A percentile compares a stretch with the other conserved stretches of the same genome.
Evolutionary conservation across 1,139 yeast genomes (phyloP).

Genomic region (Hanseniaspora gamundiae): DNA sequence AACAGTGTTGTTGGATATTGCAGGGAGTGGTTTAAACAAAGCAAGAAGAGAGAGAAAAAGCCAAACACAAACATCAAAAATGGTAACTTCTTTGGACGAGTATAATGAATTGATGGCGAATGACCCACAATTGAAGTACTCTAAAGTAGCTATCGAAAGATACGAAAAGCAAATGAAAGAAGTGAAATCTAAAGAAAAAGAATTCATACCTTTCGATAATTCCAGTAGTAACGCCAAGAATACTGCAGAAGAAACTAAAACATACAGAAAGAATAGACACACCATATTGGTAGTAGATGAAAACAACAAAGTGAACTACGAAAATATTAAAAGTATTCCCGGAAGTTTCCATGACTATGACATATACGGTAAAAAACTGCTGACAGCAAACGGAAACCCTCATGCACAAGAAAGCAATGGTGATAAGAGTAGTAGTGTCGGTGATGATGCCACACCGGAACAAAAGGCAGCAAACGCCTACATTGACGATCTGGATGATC

Average conservation of each 20-base stretch:
- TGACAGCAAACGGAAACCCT: too few species aligned
- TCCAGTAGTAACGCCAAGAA: not conserved
- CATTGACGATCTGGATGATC: too few species aligned
- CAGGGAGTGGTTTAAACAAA: too few species aligned
- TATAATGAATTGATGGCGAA: constrained; percentile 2
- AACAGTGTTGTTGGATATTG: too few species aligned
- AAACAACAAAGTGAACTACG: constrained; percentile 23
- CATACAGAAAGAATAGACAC: not conserved
- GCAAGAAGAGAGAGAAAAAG: not conserved
- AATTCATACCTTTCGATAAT: too few species aligned
- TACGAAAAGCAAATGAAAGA: constrained; percentile 6
- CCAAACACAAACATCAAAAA: not conserved
- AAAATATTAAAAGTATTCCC: constrained; percentile 23
- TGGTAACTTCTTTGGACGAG: not conserved
- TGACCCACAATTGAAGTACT: constrained; percentile 11
- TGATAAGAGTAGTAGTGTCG: too few species aligned
- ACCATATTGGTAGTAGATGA: constrained; percentile 22
- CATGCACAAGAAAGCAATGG: too few species aligned
- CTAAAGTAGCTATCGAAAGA: constrained; percentile 12
- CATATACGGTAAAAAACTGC: not conserved
- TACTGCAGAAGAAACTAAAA: not conserved
- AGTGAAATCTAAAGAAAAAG: not conserved
- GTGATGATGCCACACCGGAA: too few species aligned
- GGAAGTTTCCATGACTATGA: constrained; percentile 16
- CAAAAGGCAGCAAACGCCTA: too few species aligned